Conservation (phyloP, 257 asterid genomes). For the Nemophila menziesii region DNA sequence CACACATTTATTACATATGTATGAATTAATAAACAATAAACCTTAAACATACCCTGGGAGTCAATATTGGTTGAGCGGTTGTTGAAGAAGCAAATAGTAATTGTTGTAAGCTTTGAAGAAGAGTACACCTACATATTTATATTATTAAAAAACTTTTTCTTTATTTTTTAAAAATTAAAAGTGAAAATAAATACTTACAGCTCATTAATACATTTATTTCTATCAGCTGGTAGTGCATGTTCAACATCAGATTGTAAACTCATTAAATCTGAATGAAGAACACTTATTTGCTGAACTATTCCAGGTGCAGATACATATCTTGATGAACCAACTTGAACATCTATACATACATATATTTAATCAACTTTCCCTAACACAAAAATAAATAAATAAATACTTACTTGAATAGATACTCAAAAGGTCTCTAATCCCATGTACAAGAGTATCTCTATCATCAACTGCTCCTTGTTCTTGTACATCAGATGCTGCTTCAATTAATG, state of each 20-base stretch:
- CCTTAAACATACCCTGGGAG: slow-evolving; percentile 67
- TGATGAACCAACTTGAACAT: slow-evolving; percentile 85
- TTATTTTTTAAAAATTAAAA: neutral
- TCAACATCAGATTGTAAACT: slow-evolving; percentile 87
- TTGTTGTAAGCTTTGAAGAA: slow-evolving; percentile 93
- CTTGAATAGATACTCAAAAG: slow-evolving; percentile 93
- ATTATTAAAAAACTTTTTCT: neutral
- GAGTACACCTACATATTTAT: slow-evolving; percentile 53
- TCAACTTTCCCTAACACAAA: neutral
- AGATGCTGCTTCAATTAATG: slow-evolving; percentile 80
- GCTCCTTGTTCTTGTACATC: slow-evolving; percentile 97
- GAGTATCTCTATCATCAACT: slow-evolving; percentile 91
- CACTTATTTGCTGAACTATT: slow-evolving; percentile 79
- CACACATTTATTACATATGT: neutral
- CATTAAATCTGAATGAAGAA: slow-evolving; percentile 78
- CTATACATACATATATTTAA: slow-evolving; percentile 21
- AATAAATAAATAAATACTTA: slow-evolving; percentile 19
- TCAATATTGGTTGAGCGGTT: slow-evolving; percentile 87
- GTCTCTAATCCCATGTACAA: slow-evolving; percentile 92
- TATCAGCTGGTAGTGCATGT: slow-evolving; percentile 87
- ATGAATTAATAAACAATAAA: slow-evolving; percentile 1
- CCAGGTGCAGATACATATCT: slow-evolving; percentile 95
- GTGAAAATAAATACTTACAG: slow-evolving; percentile 48
- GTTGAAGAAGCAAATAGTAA: slow-evolving; percentile 90
- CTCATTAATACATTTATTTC: slow-evolving; percentile 84